Evolutionary conservation across 768 basidiomycete species (phyloP), one percentile per base, ranked within the genome.

Genomic region (Leccinum sublutescens): DNA sequence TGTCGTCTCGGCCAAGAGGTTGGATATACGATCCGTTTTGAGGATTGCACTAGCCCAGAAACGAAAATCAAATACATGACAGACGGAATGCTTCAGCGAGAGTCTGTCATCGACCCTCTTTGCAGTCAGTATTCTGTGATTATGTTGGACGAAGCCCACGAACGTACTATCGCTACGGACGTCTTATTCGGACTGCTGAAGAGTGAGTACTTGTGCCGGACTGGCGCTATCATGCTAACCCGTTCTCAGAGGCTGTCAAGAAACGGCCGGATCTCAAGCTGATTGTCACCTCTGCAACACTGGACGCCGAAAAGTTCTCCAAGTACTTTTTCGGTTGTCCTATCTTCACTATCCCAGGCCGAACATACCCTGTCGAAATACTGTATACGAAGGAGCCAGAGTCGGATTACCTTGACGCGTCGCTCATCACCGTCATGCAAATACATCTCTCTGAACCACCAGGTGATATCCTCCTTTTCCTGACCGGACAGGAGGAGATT

Each of bases 51-150:
- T 6, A 91, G 94, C 69, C 96, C 97, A 4, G 97, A 99, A 76
- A 98, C 97, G 3, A 87, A 91, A 69, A 99, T 99, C 82, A 99
- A 98, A 76, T 99, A 97, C 82, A 98, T 99, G 97, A 99, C 97
- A 68, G 97, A 98, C 70, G 97, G 97, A 78, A 98, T 99, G 94
- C 82, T 99, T 25, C 93, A 98, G 69, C 85, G 97, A 76, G 97
- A 99, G 79, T 93, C 90, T 63, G 79, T 99, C 55, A 91, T 98
- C 69, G 97, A 99, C 69, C 96, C 96, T 5, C 86, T 97, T 60
- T 88, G 94, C 71, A 91, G 87, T 60, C 83, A 86, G 50, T 99
- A 99, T 72, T 93, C 93, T 2, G 93, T 98, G 55, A 79, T 99
- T 74, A 99, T 99, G 91, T 80, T 99, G 72, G 97, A 99, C 71